phyloP scores from a whole-genome alignment of 140 eudicot genomes.

The Ambrosia hybrid region DNA sequence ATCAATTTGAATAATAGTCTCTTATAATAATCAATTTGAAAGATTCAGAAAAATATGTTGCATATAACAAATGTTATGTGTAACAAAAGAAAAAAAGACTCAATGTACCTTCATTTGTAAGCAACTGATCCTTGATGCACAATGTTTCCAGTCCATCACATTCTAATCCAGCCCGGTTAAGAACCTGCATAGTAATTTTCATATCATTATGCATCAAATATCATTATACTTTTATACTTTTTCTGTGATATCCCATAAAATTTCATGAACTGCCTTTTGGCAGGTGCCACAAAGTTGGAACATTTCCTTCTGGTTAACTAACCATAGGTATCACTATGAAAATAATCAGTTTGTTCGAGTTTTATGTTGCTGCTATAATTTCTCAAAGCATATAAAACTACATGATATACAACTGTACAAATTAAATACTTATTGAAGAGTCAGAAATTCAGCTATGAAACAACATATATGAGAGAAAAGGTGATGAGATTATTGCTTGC shows the following conservation, averaged over 20 bases:
- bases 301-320: background rate
- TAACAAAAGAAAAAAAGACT: background rate
- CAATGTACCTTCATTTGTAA: constrained; percentile 71
- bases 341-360: background rate
- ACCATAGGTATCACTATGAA: background rate
- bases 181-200: constrained; percentile 47
- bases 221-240: background rate
- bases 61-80: background rate
- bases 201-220: constrained; percentile 7
- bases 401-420: background rate
- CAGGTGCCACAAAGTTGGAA: constrained; percentile 5
- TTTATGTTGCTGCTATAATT: constrained; percentile 3
- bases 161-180: constrained; percentile 67
- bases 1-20: constrained; percentile 4
- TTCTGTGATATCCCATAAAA: background rate
- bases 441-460: too few species aligned
- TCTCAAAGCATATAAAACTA: background rate
- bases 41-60: background rate
- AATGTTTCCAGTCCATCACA: constrained; percentile 71
- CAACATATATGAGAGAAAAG: too few species aligned
- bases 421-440: background rate
- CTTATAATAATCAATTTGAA: background rate
- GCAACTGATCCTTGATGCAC: constrained; percentile 73
- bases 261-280: background rate
- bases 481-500: too few species aligned